Evolutionary conservation across 2,329 filamentous ascomycete genomes (phyloP).

Genomic region (Paraphoma chrysanthemicola): DNA sequence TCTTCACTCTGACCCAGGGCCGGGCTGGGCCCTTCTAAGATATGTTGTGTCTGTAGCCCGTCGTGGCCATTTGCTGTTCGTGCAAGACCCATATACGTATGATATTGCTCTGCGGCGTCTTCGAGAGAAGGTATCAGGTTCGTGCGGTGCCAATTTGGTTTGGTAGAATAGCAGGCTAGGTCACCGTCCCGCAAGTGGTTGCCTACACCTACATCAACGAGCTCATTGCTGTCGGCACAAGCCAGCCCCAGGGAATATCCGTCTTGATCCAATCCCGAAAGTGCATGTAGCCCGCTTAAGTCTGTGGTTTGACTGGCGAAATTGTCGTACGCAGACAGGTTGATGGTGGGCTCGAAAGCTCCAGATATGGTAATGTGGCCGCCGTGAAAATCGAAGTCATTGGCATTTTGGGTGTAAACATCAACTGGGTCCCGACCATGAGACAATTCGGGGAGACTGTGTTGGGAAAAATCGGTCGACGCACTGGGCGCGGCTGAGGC

Average conservation of each 20-base stretch:
- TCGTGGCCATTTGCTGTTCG: constrained; percentile 9
- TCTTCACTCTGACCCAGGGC: constrained; percentile 7
- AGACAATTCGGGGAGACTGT: constrained; percentile 26
- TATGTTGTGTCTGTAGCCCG: neutral
- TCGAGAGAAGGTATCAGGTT: constrained; percentile 31
- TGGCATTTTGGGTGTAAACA: constrained; percentile 29
- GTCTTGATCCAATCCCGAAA: constrained; percentile 26
- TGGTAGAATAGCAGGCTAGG: constrained; percentile 28
- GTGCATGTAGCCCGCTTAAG: constrained; percentile 13
- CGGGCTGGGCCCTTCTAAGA: constrained; percentile 1
- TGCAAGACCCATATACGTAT: constrained; percentile 1
- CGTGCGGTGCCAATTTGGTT: constrained; percentile 28
- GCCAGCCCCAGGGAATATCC: constrained; percentile 19
- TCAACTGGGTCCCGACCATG: constrained; percentile 27
- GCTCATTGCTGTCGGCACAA: constrained; percentile 17
- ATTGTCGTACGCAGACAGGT: constrained; percentile 29
- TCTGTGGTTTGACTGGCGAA: constrained; percentile 8
- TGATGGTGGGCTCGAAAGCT: constrained; percentile 45
- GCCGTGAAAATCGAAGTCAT: constrained; percentile 50
- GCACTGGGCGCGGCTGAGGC: constrained; percentile 27
- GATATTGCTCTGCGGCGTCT: constrained; percentile 27
- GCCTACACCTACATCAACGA: constrained; percentile 12
- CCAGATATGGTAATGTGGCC: constrained; percentile 48
- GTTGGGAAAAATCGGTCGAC: constrained; percentile 36
- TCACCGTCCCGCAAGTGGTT: constrained; percentile 6